phyloP scores from a whole-genome alignment of 164 flowering plant species.

The Cinnamomum chago region DNA sequence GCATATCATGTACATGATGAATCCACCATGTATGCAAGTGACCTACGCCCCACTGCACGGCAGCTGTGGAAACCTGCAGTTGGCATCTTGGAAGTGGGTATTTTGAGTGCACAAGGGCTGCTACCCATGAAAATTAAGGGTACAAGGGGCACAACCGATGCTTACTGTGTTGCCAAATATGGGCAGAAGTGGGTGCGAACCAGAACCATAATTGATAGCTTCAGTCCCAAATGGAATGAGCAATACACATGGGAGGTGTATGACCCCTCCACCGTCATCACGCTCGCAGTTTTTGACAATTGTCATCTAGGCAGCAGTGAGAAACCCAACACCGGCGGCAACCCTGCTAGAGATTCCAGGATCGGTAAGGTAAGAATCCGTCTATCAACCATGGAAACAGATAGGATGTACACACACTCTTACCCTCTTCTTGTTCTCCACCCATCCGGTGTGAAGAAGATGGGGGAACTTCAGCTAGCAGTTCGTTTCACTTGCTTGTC shows the following conservation, averaged over 20 bases:
- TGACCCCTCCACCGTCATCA: constrained; percentile 56
- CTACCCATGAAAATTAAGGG: constrained; percentile 68
- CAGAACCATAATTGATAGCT: constrained; percentile 43
- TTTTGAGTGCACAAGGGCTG: constrained; percentile 69
- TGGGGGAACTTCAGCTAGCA: constrained; percentile 53
- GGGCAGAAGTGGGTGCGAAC: constrained; percentile 80
- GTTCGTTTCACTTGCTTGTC: constrained; percentile 46
- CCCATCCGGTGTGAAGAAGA: constrained; percentile 54
- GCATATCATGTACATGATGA: constrained; percentile 83
- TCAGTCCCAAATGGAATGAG: constrained; percentile 53
- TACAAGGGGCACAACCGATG: constrained; percentile 53
- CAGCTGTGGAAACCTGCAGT: constrained; percentile 80
- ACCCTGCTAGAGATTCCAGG: constrained; percentile 28
- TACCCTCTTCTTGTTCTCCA: constrained; percentile 54
- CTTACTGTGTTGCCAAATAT: constrained; percentile 79
- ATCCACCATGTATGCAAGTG: constrained; percentile 74
- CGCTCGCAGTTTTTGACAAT: constrained; percentile 53
- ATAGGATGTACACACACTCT: constrained; percentile 41
- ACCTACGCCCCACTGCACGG: constrained; percentile 67
- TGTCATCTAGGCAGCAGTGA: constrained; percentile 30
- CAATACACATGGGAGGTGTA: constrained; percentile 67
- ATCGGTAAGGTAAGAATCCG: constrained; percentile 54
- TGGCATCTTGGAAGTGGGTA: constrained; percentile 75
- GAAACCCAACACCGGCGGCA: constrained; percentile 10
- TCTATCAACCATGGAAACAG: constrained; percentile 45